Evolutionary conservation across 176 grass and related monocot genomes (phyloP).

Genomic region (Saccharum officinarum): DNA sequence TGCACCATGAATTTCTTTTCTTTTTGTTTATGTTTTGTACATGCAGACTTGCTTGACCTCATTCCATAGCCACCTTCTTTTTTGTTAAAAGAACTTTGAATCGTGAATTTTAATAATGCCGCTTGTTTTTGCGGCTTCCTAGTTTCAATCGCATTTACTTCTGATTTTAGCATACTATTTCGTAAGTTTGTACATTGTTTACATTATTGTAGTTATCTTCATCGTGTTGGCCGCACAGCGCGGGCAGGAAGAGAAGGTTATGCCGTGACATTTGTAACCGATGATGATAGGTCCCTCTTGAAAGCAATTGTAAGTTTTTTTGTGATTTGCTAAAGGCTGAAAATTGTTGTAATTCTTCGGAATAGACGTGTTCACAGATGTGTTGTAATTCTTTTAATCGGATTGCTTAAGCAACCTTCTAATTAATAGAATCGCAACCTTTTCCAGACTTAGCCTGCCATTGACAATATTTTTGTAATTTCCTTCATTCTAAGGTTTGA

Average conservation of each 20-base stretch:
- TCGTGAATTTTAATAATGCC: background rate
- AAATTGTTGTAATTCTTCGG: background rate
- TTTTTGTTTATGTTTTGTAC: background rate
- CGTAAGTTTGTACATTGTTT: background rate
- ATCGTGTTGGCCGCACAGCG: constrained; percentile 92
- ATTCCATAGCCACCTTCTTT: background rate
- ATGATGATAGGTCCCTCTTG: constrained; percentile 94
- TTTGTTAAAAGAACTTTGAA: background rate
- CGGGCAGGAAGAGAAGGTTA: constrained; percentile 91
- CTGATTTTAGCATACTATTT: background rate
- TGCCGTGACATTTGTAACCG: constrained; percentile 94
- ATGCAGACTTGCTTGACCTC: constrained; percentile 8
- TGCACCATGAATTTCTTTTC: background rate
- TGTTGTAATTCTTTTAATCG: background rate
- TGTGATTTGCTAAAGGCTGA: background rate
- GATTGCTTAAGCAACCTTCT: background rate
- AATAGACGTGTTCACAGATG: background rate
- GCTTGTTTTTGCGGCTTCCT: background rate
- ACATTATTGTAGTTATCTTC: constrained; percentile 71
- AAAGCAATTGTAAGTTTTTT: constrained; percentile 85
- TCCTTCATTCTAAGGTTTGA: background rate
- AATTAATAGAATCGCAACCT: background rate
- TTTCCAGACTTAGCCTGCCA: background rate
- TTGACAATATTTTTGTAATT: background rate
- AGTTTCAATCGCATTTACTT: background rate